Conservation (phyloP, 2,329 filamentous ascomycete species). For the Phoma herbarum region DNA sequence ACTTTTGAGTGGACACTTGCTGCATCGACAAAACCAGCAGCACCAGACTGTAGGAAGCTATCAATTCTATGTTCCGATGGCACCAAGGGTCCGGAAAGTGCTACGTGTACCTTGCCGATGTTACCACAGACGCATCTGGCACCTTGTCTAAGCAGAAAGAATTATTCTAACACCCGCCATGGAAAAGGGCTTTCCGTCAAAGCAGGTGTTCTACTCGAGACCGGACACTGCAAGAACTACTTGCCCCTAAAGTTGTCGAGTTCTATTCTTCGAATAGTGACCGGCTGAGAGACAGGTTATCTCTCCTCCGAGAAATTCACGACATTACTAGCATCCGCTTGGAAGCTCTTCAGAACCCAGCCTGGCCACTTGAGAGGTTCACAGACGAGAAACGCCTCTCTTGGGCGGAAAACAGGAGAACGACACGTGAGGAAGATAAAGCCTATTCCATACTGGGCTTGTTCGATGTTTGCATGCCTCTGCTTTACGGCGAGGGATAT, state of each 20-base stretch:
- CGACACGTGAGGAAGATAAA: no score
- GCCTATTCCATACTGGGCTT: no score
- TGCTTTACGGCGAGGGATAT: no score
- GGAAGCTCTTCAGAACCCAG: background rate
- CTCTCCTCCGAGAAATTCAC: background rate
- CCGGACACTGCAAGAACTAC: background rate
- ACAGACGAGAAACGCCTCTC: background rate
- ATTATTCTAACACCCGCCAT: background rate
- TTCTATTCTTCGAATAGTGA: background rate
- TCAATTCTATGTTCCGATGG: background rate
- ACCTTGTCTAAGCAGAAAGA: no score
- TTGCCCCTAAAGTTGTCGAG: background rate
- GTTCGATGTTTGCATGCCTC: no score
- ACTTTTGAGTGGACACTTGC: background rate
- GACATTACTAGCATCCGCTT: background rate
- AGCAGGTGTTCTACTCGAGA: background rate
- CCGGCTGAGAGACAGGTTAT: background rate
- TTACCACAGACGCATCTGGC: background rate
- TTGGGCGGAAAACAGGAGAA: background rate
- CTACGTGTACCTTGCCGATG: background rate
- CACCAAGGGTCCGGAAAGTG: background rate
- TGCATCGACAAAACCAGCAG: background rate
- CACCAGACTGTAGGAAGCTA: background rate
- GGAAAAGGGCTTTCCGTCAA: background rate
- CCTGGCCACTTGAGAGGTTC: no score